phyloP scores from a whole-genome alignment of 176 grass and related monocot genomes.

The Raddia guianensis region DNA sequence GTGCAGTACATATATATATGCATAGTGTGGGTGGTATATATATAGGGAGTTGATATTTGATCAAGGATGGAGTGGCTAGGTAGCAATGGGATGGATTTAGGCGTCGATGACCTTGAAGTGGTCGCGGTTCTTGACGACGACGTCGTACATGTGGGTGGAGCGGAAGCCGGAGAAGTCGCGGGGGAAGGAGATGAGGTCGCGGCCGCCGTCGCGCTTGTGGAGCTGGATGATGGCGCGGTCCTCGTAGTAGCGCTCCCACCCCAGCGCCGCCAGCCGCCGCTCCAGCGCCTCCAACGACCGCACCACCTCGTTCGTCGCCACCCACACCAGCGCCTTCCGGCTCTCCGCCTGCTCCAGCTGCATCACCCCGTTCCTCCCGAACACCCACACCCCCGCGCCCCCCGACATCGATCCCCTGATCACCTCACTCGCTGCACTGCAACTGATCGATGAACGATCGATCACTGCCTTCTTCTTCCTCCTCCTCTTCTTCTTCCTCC shows the following conservation, averaged over 20 bases:
- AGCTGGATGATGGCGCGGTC: slow-evolving; percentile 65
- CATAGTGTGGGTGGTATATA: too few relatives aligned
- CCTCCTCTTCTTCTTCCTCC: too few relatives aligned
- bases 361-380: slow-evolving; percentile 70
- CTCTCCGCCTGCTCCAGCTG: slow-evolving; percentile 53
- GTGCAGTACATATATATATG: too few relatives aligned
- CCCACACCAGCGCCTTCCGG: slow-evolving; percentile 60
- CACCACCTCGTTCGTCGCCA: slow-evolving; percentile 74
- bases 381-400: slow-evolving; percentile 73
- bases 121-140: slow-evolving; percentile 88
- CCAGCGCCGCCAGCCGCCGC: slow-evolving; percentile 57
- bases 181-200: slow-evolving; percentile 83
- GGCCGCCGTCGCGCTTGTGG: slow-evolving; percentile 68
- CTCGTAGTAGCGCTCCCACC: slow-evolving; percentile 91
- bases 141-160: slow-evolving; percentile 92
- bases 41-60: too few relatives aligned
- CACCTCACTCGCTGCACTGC: too few relatives aligned
- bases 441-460: too few relatives aligned
- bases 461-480: too few relatives aligned
- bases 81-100: background rate
- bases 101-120: slow-evolving; percentile 81
- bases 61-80: background rate
- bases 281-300: slow-evolving; percentile 64
- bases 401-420: slow-evolving; percentile 22
- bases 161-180: slow-evolving; percentile 73